Conservation (phyloP, 2,329 filamentous ascomycete species). For the Orbilia blumenaviensis region DNA sequence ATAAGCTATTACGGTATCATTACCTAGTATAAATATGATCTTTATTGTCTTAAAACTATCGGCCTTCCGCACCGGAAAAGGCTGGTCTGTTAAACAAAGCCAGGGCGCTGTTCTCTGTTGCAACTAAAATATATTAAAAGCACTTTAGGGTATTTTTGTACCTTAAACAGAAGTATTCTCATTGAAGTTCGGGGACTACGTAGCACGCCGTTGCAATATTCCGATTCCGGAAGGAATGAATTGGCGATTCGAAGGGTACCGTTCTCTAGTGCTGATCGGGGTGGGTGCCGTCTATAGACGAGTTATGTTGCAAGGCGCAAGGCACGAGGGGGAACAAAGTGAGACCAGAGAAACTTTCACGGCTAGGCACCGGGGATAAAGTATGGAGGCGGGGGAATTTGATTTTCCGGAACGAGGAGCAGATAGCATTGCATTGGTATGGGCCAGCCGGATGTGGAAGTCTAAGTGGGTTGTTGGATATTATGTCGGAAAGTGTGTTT, state of each 20-base stretch:
- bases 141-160: no score
- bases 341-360: neutral
- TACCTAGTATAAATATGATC: no score
- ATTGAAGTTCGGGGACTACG: no score
- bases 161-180: no score
- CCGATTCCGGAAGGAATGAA: neutral
- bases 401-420: neutral
- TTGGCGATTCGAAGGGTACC: neutral
- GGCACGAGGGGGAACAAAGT: neutral
- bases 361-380: constrained; percentile 11
- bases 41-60: no score
- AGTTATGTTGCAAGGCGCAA: neutral
- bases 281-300: neutral
- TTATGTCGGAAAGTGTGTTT: constrained; percentile 16
- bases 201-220: no score
- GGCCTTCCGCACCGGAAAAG: no score
- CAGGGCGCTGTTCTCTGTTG: no score
- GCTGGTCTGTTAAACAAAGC: no score
- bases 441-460: neutral
- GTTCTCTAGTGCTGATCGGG: neutral
- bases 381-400: neutral
- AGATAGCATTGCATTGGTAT: neutral
- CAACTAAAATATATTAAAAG: no score
- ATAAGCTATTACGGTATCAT: no score
- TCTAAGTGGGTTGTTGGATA: constrained; percentile 19